Evolutionary conservation across 345 rosid species (phyloP).

Genomic region (Trapa bicornis): DNA sequence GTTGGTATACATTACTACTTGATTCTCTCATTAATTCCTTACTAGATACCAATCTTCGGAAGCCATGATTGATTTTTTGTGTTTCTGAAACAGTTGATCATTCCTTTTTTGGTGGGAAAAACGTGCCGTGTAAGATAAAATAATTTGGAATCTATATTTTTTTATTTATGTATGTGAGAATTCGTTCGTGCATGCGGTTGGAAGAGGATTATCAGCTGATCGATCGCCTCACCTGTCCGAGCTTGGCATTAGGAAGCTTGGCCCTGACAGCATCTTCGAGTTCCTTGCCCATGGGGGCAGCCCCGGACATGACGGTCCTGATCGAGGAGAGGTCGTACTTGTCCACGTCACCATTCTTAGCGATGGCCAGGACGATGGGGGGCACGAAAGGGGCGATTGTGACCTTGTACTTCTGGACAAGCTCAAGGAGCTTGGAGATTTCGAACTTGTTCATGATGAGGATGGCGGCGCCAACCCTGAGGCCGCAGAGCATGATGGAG

Average conservation of each 20-base stretch:
- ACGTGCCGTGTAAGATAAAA: too few species aligned
- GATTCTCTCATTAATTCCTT: too few species aligned
- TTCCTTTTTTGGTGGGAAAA: too few species aligned
- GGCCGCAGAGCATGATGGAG: conserved; percentile 58
- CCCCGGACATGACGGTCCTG: conserved; percentile 62
- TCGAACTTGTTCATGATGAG: conserved; percentile 80
- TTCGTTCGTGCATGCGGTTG: too few species aligned
- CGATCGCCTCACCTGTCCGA: conserved; percentile 59
- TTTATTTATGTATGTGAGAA: too few species aligned
- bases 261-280: conserved; percentile 63
- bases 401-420: conserved; percentile 47
- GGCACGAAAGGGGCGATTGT: conserved; percentile 80
- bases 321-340: conserved; percentile 61
- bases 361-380: conserved; percentile 61
- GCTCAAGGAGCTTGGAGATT: conserved; percentile 32
- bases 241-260: conserved; percentile 63
- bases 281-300: conserved; percentile 87
- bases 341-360: conserved; percentile 42
- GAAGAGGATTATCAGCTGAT: too few species aligned
- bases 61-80: too few species aligned
- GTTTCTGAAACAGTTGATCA: too few species aligned
- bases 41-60: too few species aligned
- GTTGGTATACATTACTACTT: too few species aligned
- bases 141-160: too few species aligned
- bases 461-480: conserved; percentile 79